Evolutionary conservation across 495 filamentous ascomycete genomes (phyloP).

Genomic region (Astrocystis sublimbata): DNA sequence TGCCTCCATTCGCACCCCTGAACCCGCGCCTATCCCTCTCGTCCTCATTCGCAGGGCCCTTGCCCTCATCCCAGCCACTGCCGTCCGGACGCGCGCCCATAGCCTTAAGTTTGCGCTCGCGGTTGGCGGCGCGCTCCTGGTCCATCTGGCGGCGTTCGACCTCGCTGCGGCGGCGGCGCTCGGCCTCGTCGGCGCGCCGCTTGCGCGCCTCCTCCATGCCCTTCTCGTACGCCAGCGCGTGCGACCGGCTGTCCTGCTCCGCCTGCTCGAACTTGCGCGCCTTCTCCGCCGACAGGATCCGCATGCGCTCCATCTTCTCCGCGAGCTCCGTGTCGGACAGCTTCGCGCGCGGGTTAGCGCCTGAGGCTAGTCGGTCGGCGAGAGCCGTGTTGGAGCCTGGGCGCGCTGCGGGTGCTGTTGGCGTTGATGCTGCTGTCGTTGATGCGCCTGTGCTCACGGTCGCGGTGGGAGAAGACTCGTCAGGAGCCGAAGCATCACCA

Average conservation of each 20-base stretch:
- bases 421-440: conserved; percentile 1
- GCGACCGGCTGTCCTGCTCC: conserved; percentile 52
- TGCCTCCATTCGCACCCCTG: conserved; percentile 44
- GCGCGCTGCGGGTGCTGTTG: conserved; percentile 6
- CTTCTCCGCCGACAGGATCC: conserved; percentile 47
- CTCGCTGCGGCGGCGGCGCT: conserved; percentile 38
- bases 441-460: no score
- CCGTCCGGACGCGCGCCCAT: conserved; percentile 48
- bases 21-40: conserved; percentile 38
- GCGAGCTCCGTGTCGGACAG: conserved; percentile 55
- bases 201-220: conserved; percentile 52
- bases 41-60: conserved; percentile 34
- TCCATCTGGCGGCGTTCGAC: conserved; percentile 49
- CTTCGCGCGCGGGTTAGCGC: conserved; percentile 52
- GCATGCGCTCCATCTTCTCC: conserved; percentile 53
- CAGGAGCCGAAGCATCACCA: conserved; percentile 7
- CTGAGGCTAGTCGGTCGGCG: conserved; percentile 43
- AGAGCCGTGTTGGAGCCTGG: conserved; percentile 37
- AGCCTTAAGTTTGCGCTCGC: conserved; percentile 50
- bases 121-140: conserved; percentile 49
- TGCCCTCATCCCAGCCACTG: conserved; percentile 52
- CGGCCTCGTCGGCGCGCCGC: conserved; percentile 46
- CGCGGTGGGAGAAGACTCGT: conserved; percentile 13
- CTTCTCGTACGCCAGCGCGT: conserved; percentile 51
- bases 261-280: conserved; percentile 52